Evolutionary conservation across 1,139 yeast genomes (phyloP).

Genomic region (Geotrichum cucujoidarum): DNA sequence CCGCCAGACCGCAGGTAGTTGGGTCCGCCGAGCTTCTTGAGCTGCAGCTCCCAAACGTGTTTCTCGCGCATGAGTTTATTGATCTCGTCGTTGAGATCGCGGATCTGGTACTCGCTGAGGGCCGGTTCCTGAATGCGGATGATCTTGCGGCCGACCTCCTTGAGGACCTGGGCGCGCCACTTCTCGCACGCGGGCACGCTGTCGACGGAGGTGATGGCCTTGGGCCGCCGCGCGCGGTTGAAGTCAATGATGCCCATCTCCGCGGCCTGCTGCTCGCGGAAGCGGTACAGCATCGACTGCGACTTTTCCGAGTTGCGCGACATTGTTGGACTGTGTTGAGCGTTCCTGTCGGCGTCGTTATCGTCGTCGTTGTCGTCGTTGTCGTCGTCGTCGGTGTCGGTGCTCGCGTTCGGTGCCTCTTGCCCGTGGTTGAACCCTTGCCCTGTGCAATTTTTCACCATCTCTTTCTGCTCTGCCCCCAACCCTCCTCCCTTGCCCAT

Average conservation of each 20-base stretch:
- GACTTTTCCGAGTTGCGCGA: constrained; percentile 75
- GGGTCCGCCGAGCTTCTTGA: constrained; percentile 65
- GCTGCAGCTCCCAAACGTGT: constrained; percentile 72
- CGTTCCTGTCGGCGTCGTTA: no score
- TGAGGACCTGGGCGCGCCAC: constrained; percentile 62
- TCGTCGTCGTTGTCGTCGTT: background rate
- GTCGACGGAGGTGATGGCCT: constrained; percentile 50
- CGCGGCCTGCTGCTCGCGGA: constrained; percentile 56
- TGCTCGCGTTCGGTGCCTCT: constrained; percentile 5
- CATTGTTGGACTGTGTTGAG: constrained; percentile 45
- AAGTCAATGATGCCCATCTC: constrained; percentile 58
- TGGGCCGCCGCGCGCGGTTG: constrained; percentile 48
- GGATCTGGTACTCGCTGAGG: constrained; percentile 54
- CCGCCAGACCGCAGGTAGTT: constrained; percentile 44
- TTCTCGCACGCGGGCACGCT: constrained; percentile 65
- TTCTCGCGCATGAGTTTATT: constrained; percentile 66
- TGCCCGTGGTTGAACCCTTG: constrained; percentile 13
- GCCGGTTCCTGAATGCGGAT: constrained; percentile 61
- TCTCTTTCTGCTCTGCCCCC: constrained; percentile 10
- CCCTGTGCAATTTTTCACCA: constrained; percentile 2
- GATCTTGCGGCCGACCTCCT: constrained; percentile 59
- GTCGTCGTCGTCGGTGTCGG: constrained; percentile 7
- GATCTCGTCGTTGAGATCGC: constrained; percentile 72
- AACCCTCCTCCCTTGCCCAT: constrained; percentile 19
- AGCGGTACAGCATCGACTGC: constrained; percentile 62